Conservation (phyloP, 2,329 filamentous ascomycete species). For the Hypoxylon sp. region DNA sequence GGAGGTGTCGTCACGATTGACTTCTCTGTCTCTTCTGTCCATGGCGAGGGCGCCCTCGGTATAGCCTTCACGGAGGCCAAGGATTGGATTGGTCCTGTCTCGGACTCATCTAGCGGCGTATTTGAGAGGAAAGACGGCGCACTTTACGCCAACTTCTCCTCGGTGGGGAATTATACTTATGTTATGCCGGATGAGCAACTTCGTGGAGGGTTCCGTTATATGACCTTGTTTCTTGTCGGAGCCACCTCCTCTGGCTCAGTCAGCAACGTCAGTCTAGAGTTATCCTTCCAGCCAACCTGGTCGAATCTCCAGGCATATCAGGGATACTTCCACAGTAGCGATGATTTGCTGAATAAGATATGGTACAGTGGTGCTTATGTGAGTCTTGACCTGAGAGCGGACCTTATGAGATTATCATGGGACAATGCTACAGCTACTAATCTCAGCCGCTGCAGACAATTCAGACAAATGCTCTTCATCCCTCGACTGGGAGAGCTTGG, state of each 20-base stretch:
- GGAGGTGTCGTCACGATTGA: slow-evolving; percentile 48
- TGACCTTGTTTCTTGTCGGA: slow-evolving; percentile 56
- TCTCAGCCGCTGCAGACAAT: slow-evolving; percentile 53
- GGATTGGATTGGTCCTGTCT: slow-evolving; percentile 57
- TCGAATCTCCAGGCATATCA: slow-evolving; percentile 64
- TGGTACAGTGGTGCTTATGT: slow-evolving; percentile 67
- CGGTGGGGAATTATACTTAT: slow-evolving; percentile 52
- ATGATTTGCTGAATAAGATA: slow-evolving; percentile 64
- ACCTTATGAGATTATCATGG: neutral
- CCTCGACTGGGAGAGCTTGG: slow-evolving; percentile 48
- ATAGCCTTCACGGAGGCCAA: slow-evolving; percentile 59
- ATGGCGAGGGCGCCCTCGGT: slow-evolving; percentile 52
- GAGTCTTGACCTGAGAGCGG: slow-evolving; percentile 12
- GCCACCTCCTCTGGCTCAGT: slow-evolving; percentile 46
- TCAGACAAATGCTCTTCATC: slow-evolving; percentile 53
- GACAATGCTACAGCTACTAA: slow-evolving; percentile 8
- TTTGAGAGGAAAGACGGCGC: slow-evolving; percentile 53
- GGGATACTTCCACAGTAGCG: slow-evolving; percentile 65
- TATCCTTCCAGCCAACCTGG: slow-evolving; percentile 53
- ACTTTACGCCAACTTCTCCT: slow-evolving; percentile 54
- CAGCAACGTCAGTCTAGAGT: slow-evolving; percentile 44
- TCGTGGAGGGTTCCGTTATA: slow-evolving; percentile 59
- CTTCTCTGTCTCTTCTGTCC: slow-evolving; percentile 41
- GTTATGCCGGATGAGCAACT: slow-evolving; percentile 55
- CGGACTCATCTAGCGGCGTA: slow-evolving; percentile 56